These are phyloP conservation scores for Eucalyptus decipiens DNA, from an alignment of 345 rosid genomes.

Conservation along the genomic window DNA sequence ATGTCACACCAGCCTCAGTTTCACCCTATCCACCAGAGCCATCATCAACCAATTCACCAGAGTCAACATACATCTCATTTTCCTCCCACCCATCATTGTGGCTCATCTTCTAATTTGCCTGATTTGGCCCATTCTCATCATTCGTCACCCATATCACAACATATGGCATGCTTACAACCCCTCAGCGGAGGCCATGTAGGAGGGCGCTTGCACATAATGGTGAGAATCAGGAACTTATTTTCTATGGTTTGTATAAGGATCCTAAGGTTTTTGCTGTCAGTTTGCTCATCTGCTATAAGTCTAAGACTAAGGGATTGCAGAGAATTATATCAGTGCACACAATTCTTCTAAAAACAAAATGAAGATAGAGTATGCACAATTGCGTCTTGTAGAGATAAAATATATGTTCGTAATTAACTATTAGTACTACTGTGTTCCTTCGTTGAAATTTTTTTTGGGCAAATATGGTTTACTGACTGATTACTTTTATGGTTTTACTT, in stretches of 20 bases:
- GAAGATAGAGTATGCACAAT: not conserved
- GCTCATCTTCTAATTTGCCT: constrained; percentile 33
- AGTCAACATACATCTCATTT: constrained; percentile 49
- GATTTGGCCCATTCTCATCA: constrained; percentile 65
- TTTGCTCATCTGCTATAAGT: not conserved
- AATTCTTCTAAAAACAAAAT: not conserved
- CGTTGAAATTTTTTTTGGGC: not conserved
- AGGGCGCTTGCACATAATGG: constrained; percentile 63
- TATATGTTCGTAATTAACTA: not conserved
- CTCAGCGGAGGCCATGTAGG: constrained; percentile 51
- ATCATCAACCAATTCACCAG: constrained; percentile 55
- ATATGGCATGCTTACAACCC: constrained; percentile 79
- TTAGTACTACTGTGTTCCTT: not conserved
- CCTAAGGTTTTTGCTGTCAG: not conserved
- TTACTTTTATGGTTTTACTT: not conserved
- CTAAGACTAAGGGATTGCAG: not conserved
- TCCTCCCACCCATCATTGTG: constrained; percentile 60
- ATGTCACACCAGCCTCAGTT: constrained; percentile 59
- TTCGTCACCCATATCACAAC: constrained; percentile 64
- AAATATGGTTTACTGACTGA: not conserved
- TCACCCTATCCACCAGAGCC: constrained; percentile 57
- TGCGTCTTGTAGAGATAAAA: not conserved
- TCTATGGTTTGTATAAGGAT: not conserved
- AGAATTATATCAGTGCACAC: not conserved
- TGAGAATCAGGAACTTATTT: constrained; percentile 4